These are phyloP conservation scores for Tagetes erecta DNA, from an alignment of 129 eudicot genomes.

Conservation along the genomic window DNA sequence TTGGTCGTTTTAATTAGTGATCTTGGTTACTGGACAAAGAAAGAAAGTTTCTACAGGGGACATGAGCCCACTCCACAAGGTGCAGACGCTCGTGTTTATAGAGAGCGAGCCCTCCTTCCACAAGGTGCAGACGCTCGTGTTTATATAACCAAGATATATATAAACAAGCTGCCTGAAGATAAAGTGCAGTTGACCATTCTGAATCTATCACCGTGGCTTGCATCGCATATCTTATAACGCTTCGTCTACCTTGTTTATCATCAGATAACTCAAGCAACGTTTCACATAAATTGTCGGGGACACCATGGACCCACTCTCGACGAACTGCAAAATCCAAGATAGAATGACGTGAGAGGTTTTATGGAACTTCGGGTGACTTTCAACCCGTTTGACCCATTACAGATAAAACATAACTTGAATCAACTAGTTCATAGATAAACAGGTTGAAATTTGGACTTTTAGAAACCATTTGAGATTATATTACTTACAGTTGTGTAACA, in stretches of 20 bases:
- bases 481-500: constrained; percentile 60
- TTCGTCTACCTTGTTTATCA: constrained; percentile 70
- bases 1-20: too few relatives aligned
- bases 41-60: too few relatives aligned
- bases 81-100: too few relatives aligned
- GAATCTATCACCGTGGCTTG: constrained; percentile 62
- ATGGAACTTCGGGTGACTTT: background rate
- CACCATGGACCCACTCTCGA: constrained; percentile 75
- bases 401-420: background rate
- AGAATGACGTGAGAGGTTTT: background rate
- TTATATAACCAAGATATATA: too few relatives aligned
- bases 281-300: constrained; percentile 68
- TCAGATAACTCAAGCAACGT: constrained; percentile 74
- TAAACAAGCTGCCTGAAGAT: constrained; percentile 81
- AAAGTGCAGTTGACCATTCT: constrained; percentile 66
- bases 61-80: too few relatives aligned
- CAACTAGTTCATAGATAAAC: background rate
- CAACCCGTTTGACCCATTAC: background rate
- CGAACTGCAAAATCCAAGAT: constrained; percentile 41
- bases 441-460: background rate
- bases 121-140: too few relatives aligned
- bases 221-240: constrained; percentile 76
- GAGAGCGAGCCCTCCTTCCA: too few relatives aligned
- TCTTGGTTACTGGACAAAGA: too few relatives aligned
- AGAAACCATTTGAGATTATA: background rate